Conservation (phyloP, 163 green algal genomes). For the Chlorella variabilis region DNA sequence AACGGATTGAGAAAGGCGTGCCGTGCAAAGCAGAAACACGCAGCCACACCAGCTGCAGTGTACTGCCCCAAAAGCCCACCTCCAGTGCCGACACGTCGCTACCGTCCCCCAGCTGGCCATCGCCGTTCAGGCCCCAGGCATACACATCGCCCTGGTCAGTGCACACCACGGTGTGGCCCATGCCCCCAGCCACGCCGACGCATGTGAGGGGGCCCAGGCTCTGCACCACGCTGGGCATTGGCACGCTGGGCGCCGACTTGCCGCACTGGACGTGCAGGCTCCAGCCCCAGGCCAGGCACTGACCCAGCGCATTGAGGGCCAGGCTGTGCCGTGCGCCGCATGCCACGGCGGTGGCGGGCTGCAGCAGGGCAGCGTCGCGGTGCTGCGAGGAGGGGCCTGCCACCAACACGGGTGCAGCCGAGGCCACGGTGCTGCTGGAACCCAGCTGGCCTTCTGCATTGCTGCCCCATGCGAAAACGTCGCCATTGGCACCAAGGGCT, state of each 20-base stretch:
- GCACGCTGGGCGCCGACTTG: constrained; percentile 51
- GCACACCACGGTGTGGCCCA: constrained; percentile 76
- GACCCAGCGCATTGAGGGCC: constrained; percentile 61
- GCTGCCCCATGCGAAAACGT: constrained; percentile 80
- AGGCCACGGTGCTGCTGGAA: background rate
- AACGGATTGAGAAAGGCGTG: too few species aligned
- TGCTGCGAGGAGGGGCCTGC: constrained; percentile 46
- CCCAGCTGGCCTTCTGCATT: constrained; percentile 79
- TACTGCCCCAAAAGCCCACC: too few species aligned
- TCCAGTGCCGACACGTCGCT: background rate
- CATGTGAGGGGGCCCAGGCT: constrained; percentile 54
- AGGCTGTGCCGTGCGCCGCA: constrained; percentile 76
- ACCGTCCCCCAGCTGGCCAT: constrained; percentile 66
- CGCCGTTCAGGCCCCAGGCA: constrained; percentile 75
- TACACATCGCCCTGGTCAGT: constrained; percentile 78
- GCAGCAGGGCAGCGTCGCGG: constrained; percentile 57
- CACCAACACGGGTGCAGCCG: constrained; percentile 62
- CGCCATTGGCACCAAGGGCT: constrained; percentile 65
- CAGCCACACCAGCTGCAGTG: too few species aligned
- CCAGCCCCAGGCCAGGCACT: constrained; percentile 74
- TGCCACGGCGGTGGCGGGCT: constrained; percentile 56
- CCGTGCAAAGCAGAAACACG: too few species aligned
- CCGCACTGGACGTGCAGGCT: constrained; percentile 47
- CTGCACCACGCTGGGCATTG: constrained; percentile 63
- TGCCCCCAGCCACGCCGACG: constrained; percentile 61